Conservation (phyloP, 306 rosid species). For the Fragaria nilgerrensis region DNA sequence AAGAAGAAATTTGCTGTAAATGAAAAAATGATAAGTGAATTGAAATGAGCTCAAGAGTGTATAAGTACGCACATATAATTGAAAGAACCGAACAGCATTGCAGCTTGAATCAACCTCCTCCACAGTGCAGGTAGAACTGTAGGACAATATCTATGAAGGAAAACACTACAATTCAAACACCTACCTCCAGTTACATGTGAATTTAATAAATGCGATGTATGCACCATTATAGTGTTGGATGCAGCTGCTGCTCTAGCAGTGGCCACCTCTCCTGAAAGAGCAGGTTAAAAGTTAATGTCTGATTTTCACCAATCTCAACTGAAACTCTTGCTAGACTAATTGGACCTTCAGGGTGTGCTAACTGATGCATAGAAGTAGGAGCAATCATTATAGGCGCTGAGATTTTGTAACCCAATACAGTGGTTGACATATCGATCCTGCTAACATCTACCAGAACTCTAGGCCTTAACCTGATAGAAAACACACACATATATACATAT, state of each 20-base stretch:
- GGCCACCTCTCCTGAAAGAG: conserved; percentile 58
- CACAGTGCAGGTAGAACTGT: conserved; percentile 41
- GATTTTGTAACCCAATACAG: conserved; percentile 48
- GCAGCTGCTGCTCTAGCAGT: conserved; percentile 75
- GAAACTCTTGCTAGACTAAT: not conserved
- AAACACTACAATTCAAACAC: not conserved
- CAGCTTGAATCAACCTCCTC: conserved; percentile 79
- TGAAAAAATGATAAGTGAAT: not conserved
- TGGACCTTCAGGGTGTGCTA: conserved; percentile 63
- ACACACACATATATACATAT: not conserved
- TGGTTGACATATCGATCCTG: conserved; percentile 53
- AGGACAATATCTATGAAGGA: conserved; percentile 43
- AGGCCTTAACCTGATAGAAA: conserved; percentile 49
- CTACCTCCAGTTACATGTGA: not conserved
- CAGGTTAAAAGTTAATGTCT: not conserved
- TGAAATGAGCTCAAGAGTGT: conserved; percentile 8
- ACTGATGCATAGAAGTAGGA: conserved; percentile 49
- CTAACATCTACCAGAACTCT: conserved; percentile 68
- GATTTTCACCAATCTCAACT: conserved; percentile 1
- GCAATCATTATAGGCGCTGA: conserved; percentile 54
- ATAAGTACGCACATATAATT: conserved; percentile 46
- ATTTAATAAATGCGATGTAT: not conserved
- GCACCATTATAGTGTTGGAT: conserved; percentile 62
- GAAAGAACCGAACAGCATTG: conserved; percentile 66
- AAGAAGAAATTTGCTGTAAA: not conserved